phyloP scores from a whole-genome alignment of 1,284 basidiomycete genomes.

The Coniophora puteana region DNA sequence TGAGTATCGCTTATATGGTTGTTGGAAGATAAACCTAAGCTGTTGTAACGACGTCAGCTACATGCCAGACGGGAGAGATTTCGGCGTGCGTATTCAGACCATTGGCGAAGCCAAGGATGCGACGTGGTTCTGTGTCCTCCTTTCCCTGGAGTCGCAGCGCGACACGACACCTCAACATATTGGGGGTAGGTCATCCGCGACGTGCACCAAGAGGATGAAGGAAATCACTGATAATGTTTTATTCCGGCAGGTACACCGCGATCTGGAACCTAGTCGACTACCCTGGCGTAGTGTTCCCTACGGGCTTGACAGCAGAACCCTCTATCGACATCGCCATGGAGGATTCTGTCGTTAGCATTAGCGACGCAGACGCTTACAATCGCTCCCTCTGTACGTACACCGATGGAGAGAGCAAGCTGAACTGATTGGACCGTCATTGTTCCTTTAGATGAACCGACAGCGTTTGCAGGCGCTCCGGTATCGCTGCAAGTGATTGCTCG shows the following conservation, averaged over 20 bases:
- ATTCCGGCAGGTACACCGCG: slow-evolving; percentile 12
- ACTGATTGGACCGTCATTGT: neutral
- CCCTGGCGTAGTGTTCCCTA: slow-evolving; percentile 26
- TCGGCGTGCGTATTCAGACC: slow-evolving; percentile 16
- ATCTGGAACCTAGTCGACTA: slow-evolving; percentile 27
- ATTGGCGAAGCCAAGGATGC: slow-evolving; percentile 19
- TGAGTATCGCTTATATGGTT: slow-evolving; percentile 3
- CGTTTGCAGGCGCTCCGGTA: neutral
- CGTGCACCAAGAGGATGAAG: too few species aligned
- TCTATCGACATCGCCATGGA: slow-evolving; percentile 14
- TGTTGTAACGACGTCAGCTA: slow-evolving; percentile 10
- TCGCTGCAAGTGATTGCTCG: slow-evolving; percentile 1
- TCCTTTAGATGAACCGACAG: neutral
- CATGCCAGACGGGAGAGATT: slow-evolving; percentile 15
- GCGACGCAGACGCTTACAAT: slow-evolving; percentile 22
- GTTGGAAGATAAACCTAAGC: neutral
- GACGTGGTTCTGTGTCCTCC: slow-evolving; percentile 22
- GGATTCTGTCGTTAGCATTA: slow-evolving; percentile 4
- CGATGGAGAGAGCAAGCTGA: too few species aligned
- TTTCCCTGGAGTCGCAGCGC: slow-evolving; percentile 18
- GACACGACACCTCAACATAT: slow-evolving; percentile 21
- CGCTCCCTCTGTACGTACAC: slow-evolving; percentile 15
- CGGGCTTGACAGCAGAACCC: slow-evolving; percentile 23
- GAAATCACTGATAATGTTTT: too few species aligned
- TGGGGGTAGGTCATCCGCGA: too few species aligned